These are phyloP conservation scores for Backusella australiensis DNA, from an alignment of 192 early-diverging fungal genomes.

Conservation along the genomic window DNA sequence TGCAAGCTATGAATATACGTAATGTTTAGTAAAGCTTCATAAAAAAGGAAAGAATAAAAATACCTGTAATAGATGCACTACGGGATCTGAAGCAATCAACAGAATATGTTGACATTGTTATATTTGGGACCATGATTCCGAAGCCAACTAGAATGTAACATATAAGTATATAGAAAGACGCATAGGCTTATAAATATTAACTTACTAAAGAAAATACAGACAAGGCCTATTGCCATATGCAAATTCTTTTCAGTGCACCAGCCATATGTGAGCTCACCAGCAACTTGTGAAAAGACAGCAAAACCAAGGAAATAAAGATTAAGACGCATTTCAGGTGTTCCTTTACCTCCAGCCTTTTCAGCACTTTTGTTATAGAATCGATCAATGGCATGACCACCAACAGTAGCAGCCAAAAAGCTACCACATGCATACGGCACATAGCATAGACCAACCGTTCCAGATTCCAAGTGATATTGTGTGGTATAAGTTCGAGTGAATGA, in stretches of 20 bases:
- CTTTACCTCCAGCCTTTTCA: conserved; percentile 8
- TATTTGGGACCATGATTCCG: conserved; percentile 28
- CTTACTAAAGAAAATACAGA: conserved; percentile 34
- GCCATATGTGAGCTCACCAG: conserved; percentile 25
- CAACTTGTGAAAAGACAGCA: conserved; percentile 12
- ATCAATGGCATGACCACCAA: conserved; percentile 24
- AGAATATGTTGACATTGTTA: conserved; percentile 31
- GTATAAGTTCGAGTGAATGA: conserved; percentile 33
- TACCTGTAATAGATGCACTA: conserved; percentile 36
- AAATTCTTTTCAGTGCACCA: conserved; percentile 33
- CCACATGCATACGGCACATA: conserved; percentile 33
- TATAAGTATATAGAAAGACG: background rate
- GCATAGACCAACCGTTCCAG: conserved; percentile 32
- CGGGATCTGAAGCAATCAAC: conserved; percentile 31
- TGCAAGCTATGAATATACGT: conserved; percentile 27
- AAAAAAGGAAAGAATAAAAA: background rate
- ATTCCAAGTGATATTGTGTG: conserved; percentile 29
- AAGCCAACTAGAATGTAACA: conserved; percentile 26
- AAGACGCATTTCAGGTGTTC: conserved; percentile 30
- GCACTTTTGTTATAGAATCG: conserved; percentile 22
- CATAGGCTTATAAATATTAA: background rate
- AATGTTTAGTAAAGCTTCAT: background rate
- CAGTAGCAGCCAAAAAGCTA: conserved; percentile 14
- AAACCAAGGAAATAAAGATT: conserved; percentile 14
- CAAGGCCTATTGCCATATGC: conserved; percentile 29